Conservation (phyloP, 495 filamentous ascomycete genomes). For the Xylaria cubensis region DNA sequence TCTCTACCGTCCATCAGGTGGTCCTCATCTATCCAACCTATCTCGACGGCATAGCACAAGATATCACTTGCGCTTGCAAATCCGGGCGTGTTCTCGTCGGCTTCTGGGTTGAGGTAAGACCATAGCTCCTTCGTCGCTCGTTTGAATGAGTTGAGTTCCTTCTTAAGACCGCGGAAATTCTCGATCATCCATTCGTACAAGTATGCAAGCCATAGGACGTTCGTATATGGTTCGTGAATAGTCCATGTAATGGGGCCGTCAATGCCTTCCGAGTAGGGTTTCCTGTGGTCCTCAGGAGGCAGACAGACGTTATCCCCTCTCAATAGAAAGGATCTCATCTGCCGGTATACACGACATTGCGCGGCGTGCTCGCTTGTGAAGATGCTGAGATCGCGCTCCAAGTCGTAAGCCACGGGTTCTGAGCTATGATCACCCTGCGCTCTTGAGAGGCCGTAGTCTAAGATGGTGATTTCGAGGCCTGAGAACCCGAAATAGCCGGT, state of each 20-base stretch:
- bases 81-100: conserved; percentile 42
- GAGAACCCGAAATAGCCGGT: conserved; percentile 68
- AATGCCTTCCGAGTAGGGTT: conserved; percentile 42
- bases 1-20: conserved; percentile 48
- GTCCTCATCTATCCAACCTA: conserved; percentile 53
- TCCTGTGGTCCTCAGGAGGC: conserved; percentile 43
- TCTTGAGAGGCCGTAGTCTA: conserved; percentile 89
- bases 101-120: conserved; percentile 49
- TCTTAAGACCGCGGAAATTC: conserved; percentile 44
- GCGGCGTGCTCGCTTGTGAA: conserved; percentile 58
- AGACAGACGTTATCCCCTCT: conserved; percentile 42
- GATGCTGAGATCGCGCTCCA: conserved; percentile 59
- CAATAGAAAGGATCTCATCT: conserved; percentile 59
- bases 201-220: conserved; percentile 61
- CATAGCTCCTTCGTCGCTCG: conserved; percentile 50
- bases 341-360: conserved; percentile 55
- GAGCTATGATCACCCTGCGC: conserved; percentile 47
- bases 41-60: conserved; percentile 51
- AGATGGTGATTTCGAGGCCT: conserved; percentile 77
- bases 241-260: conserved; percentile 50
- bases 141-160: conserved; percentile 45
- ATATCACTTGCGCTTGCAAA: conserved; percentile 53
- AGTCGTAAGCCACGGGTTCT: conserved; percentile 52
- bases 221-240: conserved; percentile 55
- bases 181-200: conserved; percentile 51